Evolutionary conservation across 2,329 filamentous ascomycete species (phyloP), one percentile per base, ranked within the genome.

Genomic region (Aspergillus carbonarius): DNA sequence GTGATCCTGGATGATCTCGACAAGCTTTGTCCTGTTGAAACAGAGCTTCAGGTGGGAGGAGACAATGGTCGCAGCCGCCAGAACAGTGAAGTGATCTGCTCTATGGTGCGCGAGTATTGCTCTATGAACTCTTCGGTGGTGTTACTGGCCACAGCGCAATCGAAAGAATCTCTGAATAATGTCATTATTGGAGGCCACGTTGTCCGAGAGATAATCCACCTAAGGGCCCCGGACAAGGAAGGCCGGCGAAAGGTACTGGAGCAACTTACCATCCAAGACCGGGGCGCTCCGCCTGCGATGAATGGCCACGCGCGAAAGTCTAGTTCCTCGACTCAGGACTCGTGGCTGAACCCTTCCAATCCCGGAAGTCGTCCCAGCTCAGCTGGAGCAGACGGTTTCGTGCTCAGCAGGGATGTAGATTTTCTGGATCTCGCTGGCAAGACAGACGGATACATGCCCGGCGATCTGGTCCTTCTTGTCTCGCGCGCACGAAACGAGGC

Each of bases 371-470:
- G 72, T 15, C 73, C 78, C 4, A 74, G 76, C 51, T 77, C 77
- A 27, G 73, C 79, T 12, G 79, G 76, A 10, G 72, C 69, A 55
- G 83, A 85, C 54, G 89, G 88, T 0, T 95, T 96, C 68, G 76
- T 88, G 1, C 79, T 96, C 5, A 89, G 92, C 58, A 78, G 85
- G 0, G 85, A 89, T 50, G 85, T 99, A 9, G 95, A 99, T 72
- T 91, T 98, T 58, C 85, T 98, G 8, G 93, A 98, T 63, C 83
- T 99, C 57, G 92, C 96, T 17, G 93, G 95, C 1, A 89, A 93
- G 66, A 98, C 93, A 0, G 95, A 99, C 71, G 95, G 95, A 0
- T 99, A 98, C 72, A 97, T 98, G 93, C 93, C 95, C 0, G 95
- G 93, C 3, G 95, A 99, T 73, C 82, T 99, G 37, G 87, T 89